Evolutionary conservation across 164 flowering plant genomes (phyloP).

Genomic region (Magnolia sinica): DNA sequence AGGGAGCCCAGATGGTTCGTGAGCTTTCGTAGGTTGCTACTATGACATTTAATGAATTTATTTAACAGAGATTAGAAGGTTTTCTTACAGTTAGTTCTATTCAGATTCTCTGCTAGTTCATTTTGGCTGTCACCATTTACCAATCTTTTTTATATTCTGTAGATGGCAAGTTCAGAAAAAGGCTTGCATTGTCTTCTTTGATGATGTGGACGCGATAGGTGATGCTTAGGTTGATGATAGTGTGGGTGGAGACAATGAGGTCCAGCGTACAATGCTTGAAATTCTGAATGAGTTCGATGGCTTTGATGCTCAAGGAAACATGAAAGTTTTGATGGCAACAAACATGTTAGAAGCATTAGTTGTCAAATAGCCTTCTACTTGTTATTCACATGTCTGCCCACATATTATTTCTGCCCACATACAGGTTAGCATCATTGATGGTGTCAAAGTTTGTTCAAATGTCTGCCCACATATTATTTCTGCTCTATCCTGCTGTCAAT

Average conservation of each 20-base stretch:
- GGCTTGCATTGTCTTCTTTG: slow-evolving; percentile 94
- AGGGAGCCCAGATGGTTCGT: slow-evolving; percentile 97
- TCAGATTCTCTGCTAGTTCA: no score
- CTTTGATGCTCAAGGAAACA: slow-evolving; percentile 95
- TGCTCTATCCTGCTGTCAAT: no score
- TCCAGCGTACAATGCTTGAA: slow-evolving; percentile 97
- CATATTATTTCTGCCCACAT: no score
- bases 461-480: no score
- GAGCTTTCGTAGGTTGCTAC: slow-evolving; percentile 79
- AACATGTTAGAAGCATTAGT: slow-evolving; percentile 49
- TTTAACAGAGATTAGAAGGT: no score
- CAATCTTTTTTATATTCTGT: slow-evolving; percentile 7
- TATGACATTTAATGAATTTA: background rate
- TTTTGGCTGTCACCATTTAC: background rate
- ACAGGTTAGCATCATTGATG: no score
- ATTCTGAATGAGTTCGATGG: slow-evolving; percentile 97
- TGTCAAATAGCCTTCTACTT: no score
- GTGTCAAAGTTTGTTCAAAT: no score
- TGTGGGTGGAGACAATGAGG: slow-evolving; percentile 96
- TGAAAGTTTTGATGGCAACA: slow-evolving; percentile 96
- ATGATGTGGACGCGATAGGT: slow-evolving; percentile 98
- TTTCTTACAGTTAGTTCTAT: no score
- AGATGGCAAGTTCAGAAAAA: slow-evolving; percentile 98
- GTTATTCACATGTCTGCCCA: no score
- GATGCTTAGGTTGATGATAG: slow-evolving; percentile 98